Conservation (phyloP, 208 protist genomes). For the Trypanosoma caninum region DNA sequence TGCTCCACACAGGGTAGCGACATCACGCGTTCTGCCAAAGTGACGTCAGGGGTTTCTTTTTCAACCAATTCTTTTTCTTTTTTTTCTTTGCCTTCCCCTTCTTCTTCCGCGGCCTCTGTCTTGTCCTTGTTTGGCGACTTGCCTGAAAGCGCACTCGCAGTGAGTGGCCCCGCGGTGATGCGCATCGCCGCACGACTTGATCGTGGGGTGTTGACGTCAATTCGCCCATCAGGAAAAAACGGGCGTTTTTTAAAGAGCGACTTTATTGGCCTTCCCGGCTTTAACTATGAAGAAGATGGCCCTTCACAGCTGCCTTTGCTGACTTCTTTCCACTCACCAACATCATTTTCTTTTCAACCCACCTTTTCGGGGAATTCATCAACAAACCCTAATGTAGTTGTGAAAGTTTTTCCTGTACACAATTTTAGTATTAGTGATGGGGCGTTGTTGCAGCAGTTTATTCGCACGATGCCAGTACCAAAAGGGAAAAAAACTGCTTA, state of each 20-base stretch:
- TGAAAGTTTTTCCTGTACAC: slow-evolving; percentile 41
- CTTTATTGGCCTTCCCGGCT: slow-evolving; percentile 70
- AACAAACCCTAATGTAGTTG: slow-evolving; percentile 27
- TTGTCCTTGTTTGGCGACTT: slow-evolving; percentile 47
- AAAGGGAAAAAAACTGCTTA: slow-evolving; percentile 30
- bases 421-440: slow-evolving; percentile 71
- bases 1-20: slow-evolving; percentile 40
- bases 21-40: no score
- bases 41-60: background rate
- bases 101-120: slow-evolving; percentile 5
- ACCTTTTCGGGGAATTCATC: slow-evolving; percentile 4
- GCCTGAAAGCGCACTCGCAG: slow-evolving; percentile 55
- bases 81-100: slow-evolving; percentile 3
- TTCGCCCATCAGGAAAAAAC: slow-evolving; percentile 63
- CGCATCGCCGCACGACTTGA: slow-evolving; percentile 73
- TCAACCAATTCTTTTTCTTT: slow-evolving; percentile 17
- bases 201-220: slow-evolving; percentile 26
- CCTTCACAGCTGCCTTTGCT: background rate
- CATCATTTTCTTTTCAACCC: background rate
- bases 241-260: slow-evolving; percentile 80
- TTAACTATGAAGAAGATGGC: slow-evolving; percentile 66
- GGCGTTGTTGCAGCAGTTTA: slow-evolving; percentile 49
- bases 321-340: background rate
- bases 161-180: slow-evolving; percentile 76
- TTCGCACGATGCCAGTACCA: slow-evolving; percentile 61